Evolutionary conservation across 257 asterid species (phyloP).

Genomic region (Cinchona pubescens): DNA sequence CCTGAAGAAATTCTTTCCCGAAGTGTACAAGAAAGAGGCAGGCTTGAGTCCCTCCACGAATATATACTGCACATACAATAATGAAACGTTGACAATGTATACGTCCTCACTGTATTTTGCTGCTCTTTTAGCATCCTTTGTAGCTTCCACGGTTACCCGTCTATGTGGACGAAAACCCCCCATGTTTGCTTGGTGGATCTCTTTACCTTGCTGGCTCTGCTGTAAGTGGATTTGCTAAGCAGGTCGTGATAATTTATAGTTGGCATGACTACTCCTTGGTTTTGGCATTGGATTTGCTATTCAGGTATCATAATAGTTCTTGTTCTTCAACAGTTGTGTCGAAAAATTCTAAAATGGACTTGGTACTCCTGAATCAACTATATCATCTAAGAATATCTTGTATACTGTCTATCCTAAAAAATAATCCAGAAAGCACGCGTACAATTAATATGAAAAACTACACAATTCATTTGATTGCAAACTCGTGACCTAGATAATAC

Average conservation of each 20-base stretch:
- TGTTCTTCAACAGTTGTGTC: too few relatives aligned
- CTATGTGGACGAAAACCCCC: conserved; percentile 52
- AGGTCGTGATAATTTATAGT: conserved; percentile 53
- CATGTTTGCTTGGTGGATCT: conserved; percentile 61
- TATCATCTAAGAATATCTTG: too few relatives aligned
- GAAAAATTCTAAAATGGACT: too few relatives aligned
- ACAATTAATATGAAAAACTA: too few relatives aligned
- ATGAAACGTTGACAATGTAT: conserved; percentile 53
- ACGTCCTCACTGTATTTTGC: conserved; percentile 80
- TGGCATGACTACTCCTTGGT: conserved; percentile 70
- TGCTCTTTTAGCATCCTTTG: conserved; percentile 56
- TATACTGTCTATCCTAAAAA: too few relatives aligned
- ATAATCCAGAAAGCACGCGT: too few relatives aligned
- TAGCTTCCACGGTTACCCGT: conserved; percentile 58
- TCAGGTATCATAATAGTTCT: conserved; percentile 61
- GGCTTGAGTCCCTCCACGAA: conserved; percentile 34
- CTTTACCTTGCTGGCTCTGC: conserved; percentile 63
- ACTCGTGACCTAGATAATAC: too few relatives aligned
- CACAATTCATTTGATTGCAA: too few relatives aligned
- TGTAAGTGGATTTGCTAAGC: conserved; percentile 50
- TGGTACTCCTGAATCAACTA: too few relatives aligned
- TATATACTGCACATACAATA: conserved; percentile 77
- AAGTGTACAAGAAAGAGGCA: conserved; percentile 43
- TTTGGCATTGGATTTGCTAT: conserved; percentile 77
- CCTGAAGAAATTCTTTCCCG: conserved; percentile 59